Evolutionary conservation across 2,329 filamentous ascomycete genomes (phyloP), one percentile per base, ranked within the genome.

Genomic region (Dothiorella sarmentorum): DNA sequence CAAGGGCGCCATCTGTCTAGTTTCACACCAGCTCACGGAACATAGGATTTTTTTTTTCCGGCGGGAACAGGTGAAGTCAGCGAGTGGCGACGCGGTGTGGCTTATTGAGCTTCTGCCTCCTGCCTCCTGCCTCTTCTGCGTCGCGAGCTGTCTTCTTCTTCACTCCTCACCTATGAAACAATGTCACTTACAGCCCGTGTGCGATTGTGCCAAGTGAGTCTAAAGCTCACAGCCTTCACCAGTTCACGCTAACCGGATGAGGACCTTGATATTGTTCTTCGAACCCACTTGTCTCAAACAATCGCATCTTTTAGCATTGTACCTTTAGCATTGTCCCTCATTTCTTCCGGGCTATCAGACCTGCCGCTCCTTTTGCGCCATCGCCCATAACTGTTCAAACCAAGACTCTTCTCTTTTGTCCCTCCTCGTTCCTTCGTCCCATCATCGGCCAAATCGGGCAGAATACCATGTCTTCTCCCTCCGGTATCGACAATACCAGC

Each of bases 261-360:
- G 35, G 11, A 10, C 44, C 17, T 58, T 58, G 45, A 49, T 52
- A 58, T 58, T 52, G 44, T 58, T 40, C 27, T 49, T 33, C 27
- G n/a, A 11, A 17, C n/a, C 37, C 40, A n/a, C 43, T 29, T 40
- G 56, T 58, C 44, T 58, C 27, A 51, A 35, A 58, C 56, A 58
- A 43, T 58, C 33, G 17, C 33, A 11, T 13, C 55, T 15, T 35
- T 47, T 58, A 7, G 44, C 22, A 52, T 58, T 58, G 45, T 58
- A 15, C n/a, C 31, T 17, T 26, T 38, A 49, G 17, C 20, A 58
- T 58, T 42, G 44, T 35, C n/a, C 17, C 11, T n/a, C 18, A 35
- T 27, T 33, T 52, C 11, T 33, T 18, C 26, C 24, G 4, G 9
- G 17, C 35, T 27, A 40, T 31, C 43, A 38, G 18, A 20, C 27